These are phyloP conservation scores for Polygonum maritimum DNA, from an alignment of 148 eudicot genomes.

Conservation along the genomic window DNA sequence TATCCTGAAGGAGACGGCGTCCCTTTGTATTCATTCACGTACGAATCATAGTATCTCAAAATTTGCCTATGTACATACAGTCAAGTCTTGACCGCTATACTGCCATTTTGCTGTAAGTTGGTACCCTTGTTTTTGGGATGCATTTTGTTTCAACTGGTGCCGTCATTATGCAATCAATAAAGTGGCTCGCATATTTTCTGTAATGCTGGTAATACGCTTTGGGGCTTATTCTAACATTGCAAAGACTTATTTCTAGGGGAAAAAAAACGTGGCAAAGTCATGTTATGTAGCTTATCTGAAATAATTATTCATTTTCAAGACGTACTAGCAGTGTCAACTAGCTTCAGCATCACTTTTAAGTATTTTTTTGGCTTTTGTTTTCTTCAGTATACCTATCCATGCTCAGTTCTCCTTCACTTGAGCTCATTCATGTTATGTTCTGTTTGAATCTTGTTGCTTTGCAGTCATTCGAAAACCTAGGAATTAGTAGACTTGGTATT, in stretches of 20 bases:
- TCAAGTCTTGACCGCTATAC: neutral
- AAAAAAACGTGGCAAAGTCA: too few relatives aligned
- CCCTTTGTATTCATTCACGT: neutral
- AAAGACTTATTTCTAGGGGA: too few relatives aligned
- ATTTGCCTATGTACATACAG: conserved; percentile 6
- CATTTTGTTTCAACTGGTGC: neutral
- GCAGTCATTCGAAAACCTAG: too few relatives aligned
- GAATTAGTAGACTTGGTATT: too few relatives aligned
- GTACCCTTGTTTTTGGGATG: neutral
- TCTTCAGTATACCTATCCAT: too few relatives aligned
- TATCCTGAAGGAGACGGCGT: conserved; percentile 21
- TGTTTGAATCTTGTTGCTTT: too few relatives aligned
- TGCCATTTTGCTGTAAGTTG: neutral
- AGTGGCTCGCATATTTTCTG: neutral
- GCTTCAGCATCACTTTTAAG: neutral
- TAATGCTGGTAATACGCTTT: neutral
- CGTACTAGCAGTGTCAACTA: too few relatives aligned
- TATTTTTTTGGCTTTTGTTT: neutral
- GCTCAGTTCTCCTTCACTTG: too few relatives aligned
- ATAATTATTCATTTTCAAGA: too few relatives aligned
- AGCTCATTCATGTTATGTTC: too few relatives aligned
- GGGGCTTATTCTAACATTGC: neutral
- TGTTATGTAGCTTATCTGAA: neutral
- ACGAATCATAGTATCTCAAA: neutral
- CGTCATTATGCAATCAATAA: neutral